Evolutionary conservation across 1,139 yeast genomes (phyloP).

Genomic region (Yamadazyma taylorii): DNA sequence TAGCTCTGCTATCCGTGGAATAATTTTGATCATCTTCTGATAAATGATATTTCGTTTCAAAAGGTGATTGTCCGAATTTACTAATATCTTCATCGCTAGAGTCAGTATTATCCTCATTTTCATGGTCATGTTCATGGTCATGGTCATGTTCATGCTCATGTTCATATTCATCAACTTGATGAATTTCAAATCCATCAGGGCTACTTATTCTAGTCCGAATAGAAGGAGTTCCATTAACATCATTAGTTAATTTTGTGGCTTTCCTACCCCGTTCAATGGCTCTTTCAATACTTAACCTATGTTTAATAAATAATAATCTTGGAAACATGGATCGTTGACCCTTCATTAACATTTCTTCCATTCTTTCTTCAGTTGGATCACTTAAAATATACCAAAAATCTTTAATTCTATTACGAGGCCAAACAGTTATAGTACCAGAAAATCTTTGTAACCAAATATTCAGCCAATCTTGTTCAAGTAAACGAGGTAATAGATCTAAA

Average conservation of each 20-base stretch:
- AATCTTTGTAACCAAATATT: conserved; percentile 73
- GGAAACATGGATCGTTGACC: conserved; percentile 74
- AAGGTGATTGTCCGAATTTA: conserved; percentile 11
- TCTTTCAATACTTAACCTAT: conserved; percentile 62
- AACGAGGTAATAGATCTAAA: conserved; percentile 65
- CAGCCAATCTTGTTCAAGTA: conserved; percentile 80
- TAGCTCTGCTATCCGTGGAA: conserved; percentile 15
- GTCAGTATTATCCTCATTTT: conserved; percentile 16
- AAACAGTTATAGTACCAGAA: conserved; percentile 73
- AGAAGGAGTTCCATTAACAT: neutral
- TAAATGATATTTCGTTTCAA: conserved; percentile 8
- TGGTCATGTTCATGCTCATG: too few relatives aligned
- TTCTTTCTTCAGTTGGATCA: conserved; percentile 63
- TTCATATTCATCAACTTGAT: conserved; percentile 15
- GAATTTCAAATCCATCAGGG: conserved; percentile 14
- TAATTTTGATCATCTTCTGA: conserved; percentile 6
- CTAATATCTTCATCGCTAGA: conserved; percentile 20
- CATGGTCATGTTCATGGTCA: too few relatives aligned
- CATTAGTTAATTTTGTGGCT: conserved; percentile 18
- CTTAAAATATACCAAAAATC: conserved; percentile 68
- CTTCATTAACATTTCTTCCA: conserved; percentile 55
- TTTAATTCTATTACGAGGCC: conserved; percentile 62
- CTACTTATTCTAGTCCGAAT: neutral
- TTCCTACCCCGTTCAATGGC: conserved; percentile 56
- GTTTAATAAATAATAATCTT: conserved; percentile 60